Evolutionary conservation across 2,329 filamentous ascomycete genomes (phyloP).

Genomic region (Fusarium praegraminearum): DNA sequence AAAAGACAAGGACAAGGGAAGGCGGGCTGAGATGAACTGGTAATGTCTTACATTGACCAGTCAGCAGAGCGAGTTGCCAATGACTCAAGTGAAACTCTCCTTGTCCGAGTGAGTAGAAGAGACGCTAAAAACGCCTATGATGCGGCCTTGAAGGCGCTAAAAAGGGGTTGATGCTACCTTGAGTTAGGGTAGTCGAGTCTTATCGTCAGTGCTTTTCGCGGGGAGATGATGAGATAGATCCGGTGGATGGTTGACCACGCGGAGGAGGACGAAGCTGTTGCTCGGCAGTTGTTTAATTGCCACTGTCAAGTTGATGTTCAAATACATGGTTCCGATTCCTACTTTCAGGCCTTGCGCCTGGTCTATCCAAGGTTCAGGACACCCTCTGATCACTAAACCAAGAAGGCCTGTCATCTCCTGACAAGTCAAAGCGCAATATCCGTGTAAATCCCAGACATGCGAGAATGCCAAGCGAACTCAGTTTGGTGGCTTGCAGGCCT

Average conservation of each 20-base stretch:
- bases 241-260: background rate
- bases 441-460: background rate
- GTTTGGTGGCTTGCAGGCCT: background rate
- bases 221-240: background rate
- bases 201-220: background rate
- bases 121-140: conserved; percentile 9
- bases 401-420: background rate
- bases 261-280: background rate
- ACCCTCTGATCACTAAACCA: background rate
- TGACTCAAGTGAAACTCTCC: conserved; percentile 3
- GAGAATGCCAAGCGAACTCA: background rate
- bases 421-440: background rate
- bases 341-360: background rate
- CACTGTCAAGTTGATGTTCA: background rate
- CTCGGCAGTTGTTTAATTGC: background rate
- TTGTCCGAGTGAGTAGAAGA: background rate
- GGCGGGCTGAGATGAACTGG: background rate
- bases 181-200: background rate
- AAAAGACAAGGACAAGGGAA: background rate
- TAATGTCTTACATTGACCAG: conserved; percentile 18
- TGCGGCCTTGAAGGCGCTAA: background rate
- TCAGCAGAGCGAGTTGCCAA: conserved; percentile 6
- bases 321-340: background rate
- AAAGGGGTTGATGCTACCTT: conserved; percentile 1
- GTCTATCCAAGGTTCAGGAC: background rate